These are phyloP conservation scores for Allantophomopsis cytisporea DNA, from an alignment of 2,329 filamentous ascomycete species.

Conservation along the genomic window DNA sequence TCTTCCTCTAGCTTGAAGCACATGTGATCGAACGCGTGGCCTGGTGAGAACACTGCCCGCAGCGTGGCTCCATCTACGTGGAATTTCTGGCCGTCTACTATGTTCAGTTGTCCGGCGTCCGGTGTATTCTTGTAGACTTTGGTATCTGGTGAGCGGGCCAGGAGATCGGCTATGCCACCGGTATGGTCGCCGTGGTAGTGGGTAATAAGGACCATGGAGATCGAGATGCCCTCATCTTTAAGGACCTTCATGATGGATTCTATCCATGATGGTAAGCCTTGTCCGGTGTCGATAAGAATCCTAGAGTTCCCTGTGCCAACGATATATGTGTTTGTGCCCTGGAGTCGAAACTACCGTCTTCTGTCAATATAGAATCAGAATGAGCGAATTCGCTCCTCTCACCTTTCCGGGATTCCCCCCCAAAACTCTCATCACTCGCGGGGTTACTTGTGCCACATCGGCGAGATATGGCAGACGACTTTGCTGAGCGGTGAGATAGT, in stretches of 20 bases:
- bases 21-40: slow-evolving; percentile 74
- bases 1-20: slow-evolving; percentile 62
- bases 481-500: slow-evolving; percentile 28
- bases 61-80: slow-evolving; percentile 48
- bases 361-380: slow-evolving; percentile 29
- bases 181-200: slow-evolving; percentile 88
- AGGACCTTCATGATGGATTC: slow-evolving; percentile 22
- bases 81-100: slow-evolving; percentile 37
- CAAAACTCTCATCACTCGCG: slow-evolving; percentile 65
- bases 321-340: slow-evolving; percentile 85
- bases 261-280: slow-evolving; percentile 60
- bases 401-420: slow-evolving; percentile 80
- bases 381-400: slow-evolving; percentile 29
- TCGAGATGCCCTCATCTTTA: slow-evolving; percentile 9
- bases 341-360: slow-evolving; percentile 15
- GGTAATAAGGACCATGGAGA: slow-evolving; percentile 43
- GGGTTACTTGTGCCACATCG: slow-evolving; percentile 62
- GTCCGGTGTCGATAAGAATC: slow-evolving; percentile 77
- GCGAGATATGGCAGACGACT: slow-evolving; percentile 33
- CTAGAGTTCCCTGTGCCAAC: slow-evolving; percentile 59
- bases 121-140: slow-evolving; percentile 53
- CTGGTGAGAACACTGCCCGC: slow-evolving; percentile 48
- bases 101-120: slow-evolving; percentile 30
- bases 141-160: slow-evolving; percentile 42
- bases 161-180: slow-evolving; percentile 57